Evolutionary conservation across 192 early-diverging fungal species (phyloP).

Genomic region (Coemansia sp.): DNA sequence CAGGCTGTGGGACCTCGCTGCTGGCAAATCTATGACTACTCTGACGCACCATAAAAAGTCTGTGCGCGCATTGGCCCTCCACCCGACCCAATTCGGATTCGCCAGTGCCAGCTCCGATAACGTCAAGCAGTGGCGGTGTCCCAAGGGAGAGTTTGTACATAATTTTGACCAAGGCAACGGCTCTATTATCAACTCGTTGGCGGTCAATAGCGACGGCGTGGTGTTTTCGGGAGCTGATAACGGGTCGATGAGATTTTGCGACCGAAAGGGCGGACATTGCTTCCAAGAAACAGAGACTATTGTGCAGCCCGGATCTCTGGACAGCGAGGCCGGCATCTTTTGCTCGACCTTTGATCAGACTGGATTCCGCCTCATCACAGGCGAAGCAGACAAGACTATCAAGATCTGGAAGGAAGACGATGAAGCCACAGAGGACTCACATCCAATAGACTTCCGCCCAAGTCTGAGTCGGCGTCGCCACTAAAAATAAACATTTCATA

Average conservation of each 20-base stretch:
- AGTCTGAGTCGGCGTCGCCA: constrained; percentile 36
- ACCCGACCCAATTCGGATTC: constrained; percentile 95
- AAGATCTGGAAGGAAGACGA: constrained; percentile 75
- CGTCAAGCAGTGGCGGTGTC: constrained; percentile 98
- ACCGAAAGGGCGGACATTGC: constrained; percentile 94
- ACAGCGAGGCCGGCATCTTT: constrained; percentile 95
- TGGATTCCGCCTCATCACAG: constrained; percentile 93
- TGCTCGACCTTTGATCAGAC: constrained; percentile 95
- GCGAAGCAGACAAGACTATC: constrained; percentile 99
- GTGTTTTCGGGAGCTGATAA: constrained; percentile 97
- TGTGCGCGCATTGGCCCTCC: constrained; percentile 89
- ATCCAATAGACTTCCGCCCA: constrained; percentile 52
- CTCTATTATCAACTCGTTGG: constrained; percentile 89
- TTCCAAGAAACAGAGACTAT: constrained; percentile 89
- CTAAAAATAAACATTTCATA: not conserved
- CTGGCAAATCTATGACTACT: constrained; percentile 90
- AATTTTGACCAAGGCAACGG: constrained; percentile 82
- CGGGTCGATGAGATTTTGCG: constrained; percentile 96
- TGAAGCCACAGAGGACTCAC: constrained; percentile 51
- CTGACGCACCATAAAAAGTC: constrained; percentile 99
- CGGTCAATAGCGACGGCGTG: constrained; percentile 90
- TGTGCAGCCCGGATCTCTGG: constrained; percentile 95
- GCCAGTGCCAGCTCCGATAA: constrained; percentile 86
- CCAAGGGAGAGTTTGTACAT: constrained; percentile 92
- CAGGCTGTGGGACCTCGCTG: constrained; percentile 95